Evolutionary conservation across 257 asterid genomes (phyloP).

Genomic region (Solanum tarapatanum): DNA sequence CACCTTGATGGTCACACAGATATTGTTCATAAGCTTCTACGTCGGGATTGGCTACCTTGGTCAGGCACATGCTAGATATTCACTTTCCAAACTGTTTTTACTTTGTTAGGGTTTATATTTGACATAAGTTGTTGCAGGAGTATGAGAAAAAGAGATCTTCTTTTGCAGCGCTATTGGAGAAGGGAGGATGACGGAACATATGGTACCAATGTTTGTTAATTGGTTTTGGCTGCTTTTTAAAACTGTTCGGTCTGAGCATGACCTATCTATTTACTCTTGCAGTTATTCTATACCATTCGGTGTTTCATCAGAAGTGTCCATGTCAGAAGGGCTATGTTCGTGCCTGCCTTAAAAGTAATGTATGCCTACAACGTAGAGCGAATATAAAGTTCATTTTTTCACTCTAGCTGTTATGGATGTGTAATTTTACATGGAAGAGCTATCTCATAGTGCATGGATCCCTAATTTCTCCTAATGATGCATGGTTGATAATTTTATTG

Average conservation of each 20-base stretch:
- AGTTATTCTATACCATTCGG: conserved; percentile 32
- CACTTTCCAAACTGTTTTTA: neutral
- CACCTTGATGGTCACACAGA: conserved; percentile 97
- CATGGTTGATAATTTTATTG: neutral
- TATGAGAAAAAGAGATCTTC: conserved; percentile 83
- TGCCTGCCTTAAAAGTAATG: conserved; percentile 99
- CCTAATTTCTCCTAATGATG: neutral
- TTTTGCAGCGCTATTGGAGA: conserved; percentile 93
- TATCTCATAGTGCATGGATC: neutral
- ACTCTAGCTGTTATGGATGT: neutral
- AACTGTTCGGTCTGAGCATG: neutral
- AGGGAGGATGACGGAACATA: conserved; percentile 98
- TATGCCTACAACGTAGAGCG: conserved; percentile 27
- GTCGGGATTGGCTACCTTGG: conserved; percentile 92
- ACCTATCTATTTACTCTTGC: neutral
- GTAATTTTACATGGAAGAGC: neutral
- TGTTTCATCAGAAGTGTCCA: conserved; percentile 79
- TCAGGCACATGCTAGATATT: conserved; percentile 24
- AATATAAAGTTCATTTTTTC: neutral
- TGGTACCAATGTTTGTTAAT: conserved; percentile 31
- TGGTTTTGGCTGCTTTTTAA: neutral
- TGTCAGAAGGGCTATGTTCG: conserved; percentile 73
- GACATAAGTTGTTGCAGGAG: conserved; percentile 50
- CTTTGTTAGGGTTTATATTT: neutral
- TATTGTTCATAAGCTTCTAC: conserved; percentile 76